A percentile compares a stretch with the other conserved stretches of the same genome.
Conservation (phyloP, 345 rosid species). For the Dovyalis caffra region DNA sequence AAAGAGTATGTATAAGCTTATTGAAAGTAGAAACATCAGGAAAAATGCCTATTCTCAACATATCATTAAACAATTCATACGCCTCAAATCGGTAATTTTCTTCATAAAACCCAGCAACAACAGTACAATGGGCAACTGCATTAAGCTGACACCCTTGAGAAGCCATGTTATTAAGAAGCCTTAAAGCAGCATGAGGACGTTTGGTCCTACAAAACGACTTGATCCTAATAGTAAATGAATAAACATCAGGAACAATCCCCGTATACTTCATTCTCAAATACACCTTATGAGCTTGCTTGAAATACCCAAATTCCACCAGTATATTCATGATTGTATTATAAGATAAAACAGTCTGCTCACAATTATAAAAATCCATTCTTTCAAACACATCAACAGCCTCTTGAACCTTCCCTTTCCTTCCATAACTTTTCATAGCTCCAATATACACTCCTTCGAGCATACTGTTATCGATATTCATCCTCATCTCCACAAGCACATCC, state of each 20-base stretch:
- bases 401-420: conserved; percentile 74
- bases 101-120: conserved; percentile 70
- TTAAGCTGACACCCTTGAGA: conserved; percentile 72
- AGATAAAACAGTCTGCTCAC: conserved; percentile 66
- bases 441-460: conserved; percentile 78
- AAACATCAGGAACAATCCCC: conserved; percentile 69
- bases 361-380: conserved; percentile 86
- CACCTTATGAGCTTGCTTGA: conserved; percentile 79
- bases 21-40: conserved; percentile 66
- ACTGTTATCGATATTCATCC: conserved; percentile 44
- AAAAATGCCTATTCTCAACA: conserved; percentile 54
- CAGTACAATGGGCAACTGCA: conserved; percentile 77
- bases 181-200: conserved; percentile 77
- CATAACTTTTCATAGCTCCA: conserved; percentile 66
- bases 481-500: conserved; percentile 48
- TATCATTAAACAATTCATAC: conserved; percentile 68
- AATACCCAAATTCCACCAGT: conserved; percentile 63
- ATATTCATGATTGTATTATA: conserved; percentile 81
- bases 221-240: conserved; percentile 77
- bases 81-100: conserved; percentile 50
- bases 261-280: conserved; percentile 76
- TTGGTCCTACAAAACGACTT: conserved; percentile 80
- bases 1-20: conserved; percentile 76
- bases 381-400: conserved; percentile 84
- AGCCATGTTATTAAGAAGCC: conserved; percentile 77